phyloP scores from a whole-genome alignment of 1,284 basidiomycete species.

The Agaricales sp. region DNA sequence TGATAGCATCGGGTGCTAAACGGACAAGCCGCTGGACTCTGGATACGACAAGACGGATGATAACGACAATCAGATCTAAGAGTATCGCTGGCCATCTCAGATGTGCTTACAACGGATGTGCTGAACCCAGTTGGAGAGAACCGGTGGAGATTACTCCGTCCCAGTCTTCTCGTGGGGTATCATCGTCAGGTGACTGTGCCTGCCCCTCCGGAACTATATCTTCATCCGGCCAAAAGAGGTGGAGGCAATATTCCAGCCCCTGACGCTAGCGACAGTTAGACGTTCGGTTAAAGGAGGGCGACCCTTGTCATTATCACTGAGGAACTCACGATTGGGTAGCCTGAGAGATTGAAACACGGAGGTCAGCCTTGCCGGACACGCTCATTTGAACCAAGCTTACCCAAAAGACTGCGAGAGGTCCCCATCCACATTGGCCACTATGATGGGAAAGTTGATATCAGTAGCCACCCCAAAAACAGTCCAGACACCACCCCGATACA shows the following conservation, averaged over 20 bases:
- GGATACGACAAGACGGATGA: not conserved
- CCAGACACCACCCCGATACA: too few relatives aligned
- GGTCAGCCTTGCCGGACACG: not conserved
- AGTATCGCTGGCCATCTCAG: too few relatives aligned
- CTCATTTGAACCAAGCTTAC: conserved; percentile 10
- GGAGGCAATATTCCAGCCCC: conserved; percentile 20
- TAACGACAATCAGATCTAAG: conserved; percentile 1
- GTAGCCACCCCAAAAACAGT: too few relatives aligned
- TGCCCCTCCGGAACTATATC: conserved; percentile 8
- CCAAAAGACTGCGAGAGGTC: conserved; percentile 17
- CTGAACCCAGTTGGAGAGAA: conserved; percentile 15
- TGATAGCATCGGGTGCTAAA: conserved; percentile 15
- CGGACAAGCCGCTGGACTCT: conserved; percentile 18
- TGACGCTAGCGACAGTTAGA: conserved; percentile 12
- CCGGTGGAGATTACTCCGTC: conserved; percentile 15
- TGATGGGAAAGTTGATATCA: not conserved
- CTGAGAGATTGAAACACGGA: conserved; percentile 5
- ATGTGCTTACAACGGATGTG: conserved; percentile 15
- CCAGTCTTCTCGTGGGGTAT: conserved; percentile 17
- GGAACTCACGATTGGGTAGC: conserved; percentile 16
- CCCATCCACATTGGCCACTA: conserved; percentile 29
- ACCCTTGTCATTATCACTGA: too few relatives aligned
- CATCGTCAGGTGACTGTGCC: not conserved
- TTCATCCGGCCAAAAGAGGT: conserved; percentile 21
- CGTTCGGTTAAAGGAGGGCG: too few relatives aligned